Conservation (phyloP, 2,329 filamentous ascomycete genomes). For the Fusarium staphyleae region DNA sequence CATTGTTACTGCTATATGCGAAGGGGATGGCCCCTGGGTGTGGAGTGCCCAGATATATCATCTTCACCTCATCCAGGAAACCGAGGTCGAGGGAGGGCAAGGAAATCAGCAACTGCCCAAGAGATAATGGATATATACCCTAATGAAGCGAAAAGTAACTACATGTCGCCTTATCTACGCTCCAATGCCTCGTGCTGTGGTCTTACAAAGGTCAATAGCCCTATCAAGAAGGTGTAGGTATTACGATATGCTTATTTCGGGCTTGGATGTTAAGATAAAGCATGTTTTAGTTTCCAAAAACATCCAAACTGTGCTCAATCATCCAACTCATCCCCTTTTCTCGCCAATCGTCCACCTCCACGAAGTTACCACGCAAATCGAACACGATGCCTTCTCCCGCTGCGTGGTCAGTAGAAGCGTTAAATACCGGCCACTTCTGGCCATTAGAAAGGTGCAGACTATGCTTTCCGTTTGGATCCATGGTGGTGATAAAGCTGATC, state of each 20-base stretch:
- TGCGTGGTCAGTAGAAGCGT: conserved; percentile 15
- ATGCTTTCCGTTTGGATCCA: conserved; percentile 40
- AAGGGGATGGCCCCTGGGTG: no score
- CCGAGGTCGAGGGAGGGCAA: conserved; percentile 55
- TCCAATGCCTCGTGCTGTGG: no score
- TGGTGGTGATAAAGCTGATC: conserved; percentile 41
- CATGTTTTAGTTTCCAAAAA: conserved; percentile 37
- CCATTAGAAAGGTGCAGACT: conserved; percentile 2
- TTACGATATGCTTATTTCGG: no score
- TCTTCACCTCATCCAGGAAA: conserved; percentile 48
- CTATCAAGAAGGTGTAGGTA: no score
- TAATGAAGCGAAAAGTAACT: no score
- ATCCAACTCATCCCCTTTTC: conserved; percentile 43
- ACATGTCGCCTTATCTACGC: no score
- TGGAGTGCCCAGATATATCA: conserved; percentile 53
- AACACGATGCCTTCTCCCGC: conserved; percentile 43
- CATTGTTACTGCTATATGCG: no score
- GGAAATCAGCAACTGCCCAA: no score
- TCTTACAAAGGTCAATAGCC: no score
- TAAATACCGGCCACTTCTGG: conserved; percentile 41
- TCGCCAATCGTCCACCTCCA: conserved; percentile 44
- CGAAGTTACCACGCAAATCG: conserved; percentile 29
- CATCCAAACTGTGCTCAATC: conserved; percentile 36
- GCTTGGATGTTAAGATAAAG: no score
- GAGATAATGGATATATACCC: no score